Base-by-base conservation (phyloP, 192 early-diverging fungal genomes). In the Umbelopsis ramanniana region DNA sequence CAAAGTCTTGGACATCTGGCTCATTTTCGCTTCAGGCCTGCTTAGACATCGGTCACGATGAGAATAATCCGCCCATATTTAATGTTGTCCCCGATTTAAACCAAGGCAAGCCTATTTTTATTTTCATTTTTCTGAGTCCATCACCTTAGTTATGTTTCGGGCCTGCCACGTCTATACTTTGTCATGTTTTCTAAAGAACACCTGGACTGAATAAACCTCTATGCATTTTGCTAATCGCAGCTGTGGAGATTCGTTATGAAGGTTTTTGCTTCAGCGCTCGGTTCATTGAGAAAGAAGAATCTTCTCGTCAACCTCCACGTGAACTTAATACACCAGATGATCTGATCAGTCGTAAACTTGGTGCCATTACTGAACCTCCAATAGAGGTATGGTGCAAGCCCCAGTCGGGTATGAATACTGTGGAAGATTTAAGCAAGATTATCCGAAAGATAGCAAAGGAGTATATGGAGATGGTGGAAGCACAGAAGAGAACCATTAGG, bases 41-140 rank as follows among this genome's bases (percentile, higher is more conserved):
- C 38, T 46, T 70, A 23, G 57, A 78, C n/a, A 38, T 71, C 22
- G 72, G 73, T 33, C 66, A 67, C 10, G 54, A 70, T 46, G n/a
- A 71, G 33, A 33, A 67, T 4, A 60, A 78, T 26, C 76, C 76
- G 22, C 76, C 76, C 22, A 60, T 68, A 37, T 78, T 74, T 23
- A 67, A 78, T 40, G 70, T 78, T 68, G 48, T 74, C 24, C 76
- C 76, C 4, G 72, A 78, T 15, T 52, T 72, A n/a, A 60, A 78
- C 17, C 76, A 78, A 71, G 72, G 72, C 73, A 74, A 68, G 37
- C 46, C 40, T 38, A 46, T 17, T 67, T 67, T 67, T 67, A 12
- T 67, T n/a, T 45, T 9, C 5, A 7, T 67, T 67, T 15, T 67
- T 11, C 40, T 67, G 12, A n/a, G 40, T 12, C 6, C 11, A 4